Evolutionary conservation across 495 filamentous ascomycete species (phyloP).

Genomic region (Aspergillus haitiensis): DNA sequence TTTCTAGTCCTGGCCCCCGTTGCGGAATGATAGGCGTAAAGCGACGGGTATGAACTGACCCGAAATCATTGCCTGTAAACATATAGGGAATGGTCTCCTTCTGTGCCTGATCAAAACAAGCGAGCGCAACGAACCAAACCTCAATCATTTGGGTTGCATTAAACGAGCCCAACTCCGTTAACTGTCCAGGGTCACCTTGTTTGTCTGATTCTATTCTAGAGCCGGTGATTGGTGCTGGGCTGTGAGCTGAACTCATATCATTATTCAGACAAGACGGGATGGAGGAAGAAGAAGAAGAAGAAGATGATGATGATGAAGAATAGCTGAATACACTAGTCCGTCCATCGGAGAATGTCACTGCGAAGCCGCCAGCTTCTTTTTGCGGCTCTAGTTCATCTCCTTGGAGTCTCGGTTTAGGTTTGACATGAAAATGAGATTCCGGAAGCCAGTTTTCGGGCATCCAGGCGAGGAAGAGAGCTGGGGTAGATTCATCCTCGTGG

Average conservation of each 20-base stretch:
- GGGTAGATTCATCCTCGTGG: slow-evolving; percentile 50
- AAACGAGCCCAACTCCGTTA: slow-evolving; percentile 33
- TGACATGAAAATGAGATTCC: too few relatives aligned
- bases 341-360: slow-evolving; percentile 69
- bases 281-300: too few relatives aligned
- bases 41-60: slow-evolving; percentile 34
- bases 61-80: slow-evolving; percentile 43
- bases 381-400: too few relatives aligned
- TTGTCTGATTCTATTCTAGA: neutral
- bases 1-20: slow-evolving; percentile 9
- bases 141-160: slow-evolving; percentile 43
- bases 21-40: slow-evolving; percentile 15
- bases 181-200: slow-evolving; percentile 6
- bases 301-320: too few relatives aligned
- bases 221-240: slow-evolving; percentile 24
- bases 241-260: too few relatives aligned
- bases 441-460: slow-evolving; percentile 52
- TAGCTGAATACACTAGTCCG: slow-evolving; percentile 49
- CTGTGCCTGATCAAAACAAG: slow-evolving; percentile 13
- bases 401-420: too few relatives aligned
- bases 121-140: slow-evolving; percentile 48
- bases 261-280: too few relatives aligned
- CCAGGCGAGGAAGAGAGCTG: slow-evolving; percentile 74
- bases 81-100: slow-evolving; percentile 29
- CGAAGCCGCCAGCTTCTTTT: slow-evolving; percentile 45